phyloP scores from a whole-genome alignment of 257 asterid species.

The Vinca minor region DNA sequence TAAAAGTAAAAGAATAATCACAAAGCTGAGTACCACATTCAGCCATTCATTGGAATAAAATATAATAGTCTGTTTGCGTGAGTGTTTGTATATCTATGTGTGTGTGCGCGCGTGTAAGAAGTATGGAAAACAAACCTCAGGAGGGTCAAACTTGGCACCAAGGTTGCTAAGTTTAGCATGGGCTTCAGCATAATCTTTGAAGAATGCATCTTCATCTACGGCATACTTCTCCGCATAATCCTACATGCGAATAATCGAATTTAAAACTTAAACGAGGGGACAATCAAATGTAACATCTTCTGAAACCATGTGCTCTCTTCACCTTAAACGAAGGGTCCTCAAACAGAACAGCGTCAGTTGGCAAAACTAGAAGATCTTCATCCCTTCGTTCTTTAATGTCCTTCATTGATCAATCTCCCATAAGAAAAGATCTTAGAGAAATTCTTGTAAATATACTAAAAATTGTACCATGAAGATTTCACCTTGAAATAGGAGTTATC shows the following conservation, averaged over 20 bases:
- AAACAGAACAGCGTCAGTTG: conserved; percentile 88
- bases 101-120: too few species aligned
- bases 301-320: conserved; percentile 4
- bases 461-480: conserved; percentile 7
- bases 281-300: neutral
- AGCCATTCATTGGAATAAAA: neutral
- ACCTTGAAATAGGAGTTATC: conserved; percentile 97
- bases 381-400: conserved; percentile 80
- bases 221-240: conserved; percentile 92
- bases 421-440: conserved; percentile 5
- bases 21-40: neutral
- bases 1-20: neutral
- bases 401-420: conserved; percentile 30
- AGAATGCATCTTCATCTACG: conserved; percentile 76
- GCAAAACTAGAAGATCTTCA: conserved; percentile 83
- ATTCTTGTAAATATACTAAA: conserved; percentile 7
- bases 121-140: conserved; percentile 46
- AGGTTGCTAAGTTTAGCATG: conserved; percentile 95
- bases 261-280: neutral
- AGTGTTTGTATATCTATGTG: too few species aligned
- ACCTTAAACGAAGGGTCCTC: conserved; percentile 98
- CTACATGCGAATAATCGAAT: conserved; percentile 23
- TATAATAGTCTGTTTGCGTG: too few species aligned
- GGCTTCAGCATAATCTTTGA: conserved; percentile 84
- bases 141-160: conserved; percentile 95